Conservation (phyloP, 306 rosid genomes). For the Fragaria iinumae region DNA sequence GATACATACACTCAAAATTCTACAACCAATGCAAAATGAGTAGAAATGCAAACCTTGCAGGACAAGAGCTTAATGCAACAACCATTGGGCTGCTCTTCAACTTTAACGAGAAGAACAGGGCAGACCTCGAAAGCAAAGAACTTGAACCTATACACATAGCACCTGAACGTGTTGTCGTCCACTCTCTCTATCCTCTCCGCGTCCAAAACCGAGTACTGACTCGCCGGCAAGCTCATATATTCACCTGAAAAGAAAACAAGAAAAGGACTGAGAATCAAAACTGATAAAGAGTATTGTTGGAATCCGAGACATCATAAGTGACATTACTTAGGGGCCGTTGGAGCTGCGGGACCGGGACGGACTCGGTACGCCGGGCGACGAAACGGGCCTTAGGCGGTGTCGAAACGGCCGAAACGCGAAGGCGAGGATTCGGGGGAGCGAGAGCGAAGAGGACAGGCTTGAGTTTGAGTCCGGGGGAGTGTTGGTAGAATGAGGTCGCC, state of each 20-base stretch:
- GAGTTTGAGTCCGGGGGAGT: not conserved
- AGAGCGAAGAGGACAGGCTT: constrained; percentile 8
- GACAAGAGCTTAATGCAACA: constrained; percentile 88
- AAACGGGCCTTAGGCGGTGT: constrained; percentile 58
- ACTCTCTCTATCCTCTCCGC: constrained; percentile 97
- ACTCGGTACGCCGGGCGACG: constrained; percentile 71
- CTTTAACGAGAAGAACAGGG: constrained; percentile 84
- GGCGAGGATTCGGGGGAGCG: constrained; percentile 25
- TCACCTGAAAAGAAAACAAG: constrained; percentile 49
- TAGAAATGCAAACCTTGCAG: constrained; percentile 54
- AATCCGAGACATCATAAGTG: constrained; percentile 12
- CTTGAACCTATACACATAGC: constrained; percentile 73
- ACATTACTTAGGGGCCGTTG: constrained; percentile 84
- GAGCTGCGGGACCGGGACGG: constrained; percentile 64
- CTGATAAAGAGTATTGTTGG: not conserved
- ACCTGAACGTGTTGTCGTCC: constrained; percentile 80
- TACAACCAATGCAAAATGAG: not conserved
- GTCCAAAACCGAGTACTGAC: constrained; percentile 95
- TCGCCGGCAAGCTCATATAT: constrained; percentile 90
- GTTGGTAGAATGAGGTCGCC: constrained; percentile 28
- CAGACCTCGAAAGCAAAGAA: constrained; percentile 84
- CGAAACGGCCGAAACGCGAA: constrained; percentile 55
- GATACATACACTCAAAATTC: not conserved
- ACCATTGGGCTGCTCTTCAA: constrained; percentile 79
- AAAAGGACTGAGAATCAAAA: not conserved